Base-by-base conservation (phyloP, 345 rosid species). In the Brassica juncea region DNA sequence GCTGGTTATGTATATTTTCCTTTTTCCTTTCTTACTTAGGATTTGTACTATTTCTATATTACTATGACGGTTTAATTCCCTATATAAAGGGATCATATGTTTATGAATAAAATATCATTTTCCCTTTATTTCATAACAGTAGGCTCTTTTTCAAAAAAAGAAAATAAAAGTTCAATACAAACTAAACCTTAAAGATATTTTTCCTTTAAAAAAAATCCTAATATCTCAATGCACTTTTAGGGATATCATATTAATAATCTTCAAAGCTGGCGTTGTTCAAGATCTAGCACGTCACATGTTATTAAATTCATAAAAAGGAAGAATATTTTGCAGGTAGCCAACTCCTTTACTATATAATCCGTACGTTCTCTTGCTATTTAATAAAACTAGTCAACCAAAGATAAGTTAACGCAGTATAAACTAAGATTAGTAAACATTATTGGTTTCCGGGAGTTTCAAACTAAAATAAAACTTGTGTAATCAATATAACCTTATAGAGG, bases 291-390 rank as follows among this genome's bases (percentile, higher is more conserved):
- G 21, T 37, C 30, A 47, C 47, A 30, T n/a, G 72, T 68, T 15
- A 28, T 12, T 58, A 44, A 19, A 28, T 68, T 5, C 62, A 42
- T 44, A 14, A 60, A 60, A 21, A 2, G 52, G 62, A 73, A 60
- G 34, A 35, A 30, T 60, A 70, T 60, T 47, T 52, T 61, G 75
- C 8, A 61, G 70, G 80, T 49, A 70, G 55, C 62, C 15, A 62
- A 60, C 64, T 6, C 49, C 1, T 61, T 6, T 4, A 31, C 15
- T 21, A 69, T 21, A 69, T 15, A 39, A 58, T 28, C 73, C 73
- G 61, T 42, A 76, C 68, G 73, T 16, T 66, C 21, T 55, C 8
- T 57, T 67, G 14, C 15, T n/a, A 27, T 39, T 30, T 30, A 61
- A 1, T 2, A 62, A 39, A 35, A n/a, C 25, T 37, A 3, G 2